These are phyloP conservation scores for Tephrocybe sp. DNA, from an alignment of 768 basidiomycete genomes.

Conservation along the genomic window DNA sequence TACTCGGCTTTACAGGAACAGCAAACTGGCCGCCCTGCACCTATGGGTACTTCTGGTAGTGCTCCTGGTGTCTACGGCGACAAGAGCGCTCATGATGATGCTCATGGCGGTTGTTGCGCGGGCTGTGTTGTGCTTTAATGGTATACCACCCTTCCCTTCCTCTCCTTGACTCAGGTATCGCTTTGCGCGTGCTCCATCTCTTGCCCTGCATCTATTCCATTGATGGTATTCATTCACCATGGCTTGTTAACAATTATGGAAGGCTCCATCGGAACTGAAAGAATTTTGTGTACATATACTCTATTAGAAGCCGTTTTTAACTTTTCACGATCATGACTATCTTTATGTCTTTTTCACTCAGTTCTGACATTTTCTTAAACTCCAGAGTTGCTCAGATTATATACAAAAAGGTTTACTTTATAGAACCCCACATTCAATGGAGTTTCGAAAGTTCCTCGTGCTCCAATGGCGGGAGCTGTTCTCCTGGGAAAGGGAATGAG, in stretches of 20 bases:
- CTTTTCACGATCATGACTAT: slow-evolving; percentile 7
- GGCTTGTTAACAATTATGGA: slow-evolving; percentile 18
- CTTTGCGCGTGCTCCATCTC: slow-evolving; percentile 26
- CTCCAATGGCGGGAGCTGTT: slow-evolving; percentile 11
- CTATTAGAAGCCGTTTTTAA: slow-evolving; percentile 10
- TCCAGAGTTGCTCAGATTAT: no score
- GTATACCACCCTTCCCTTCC: slow-evolving; percentile 11
- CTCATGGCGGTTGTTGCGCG: slow-evolving; percentile 61
- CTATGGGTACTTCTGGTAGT: slow-evolving; percentile 42
- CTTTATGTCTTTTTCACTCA: no score
- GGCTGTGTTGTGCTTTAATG: slow-evolving; percentile 64
- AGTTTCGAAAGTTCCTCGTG: neutral
- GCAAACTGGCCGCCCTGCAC: slow-evolving; percentile 71
- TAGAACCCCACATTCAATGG: neutral
- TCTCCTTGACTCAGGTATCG: neutral
- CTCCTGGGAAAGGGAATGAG: slow-evolving; percentile 3
- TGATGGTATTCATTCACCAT: slow-evolving; percentile 9
- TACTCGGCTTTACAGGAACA: slow-evolving; percentile 53
- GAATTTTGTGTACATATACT: slow-evolving; percentile 19
- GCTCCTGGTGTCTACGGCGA: slow-evolving; percentile 50
- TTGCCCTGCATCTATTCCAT: slow-evolving; percentile 13
- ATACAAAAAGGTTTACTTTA: no score
- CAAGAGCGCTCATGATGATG: slow-evolving; percentile 52
- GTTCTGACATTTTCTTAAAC: no score
- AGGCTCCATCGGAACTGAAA: slow-evolving; percentile 16